Conservation (phyloP, 176 grass and related monocot species). For the Neostapfia colusana region DNA sequence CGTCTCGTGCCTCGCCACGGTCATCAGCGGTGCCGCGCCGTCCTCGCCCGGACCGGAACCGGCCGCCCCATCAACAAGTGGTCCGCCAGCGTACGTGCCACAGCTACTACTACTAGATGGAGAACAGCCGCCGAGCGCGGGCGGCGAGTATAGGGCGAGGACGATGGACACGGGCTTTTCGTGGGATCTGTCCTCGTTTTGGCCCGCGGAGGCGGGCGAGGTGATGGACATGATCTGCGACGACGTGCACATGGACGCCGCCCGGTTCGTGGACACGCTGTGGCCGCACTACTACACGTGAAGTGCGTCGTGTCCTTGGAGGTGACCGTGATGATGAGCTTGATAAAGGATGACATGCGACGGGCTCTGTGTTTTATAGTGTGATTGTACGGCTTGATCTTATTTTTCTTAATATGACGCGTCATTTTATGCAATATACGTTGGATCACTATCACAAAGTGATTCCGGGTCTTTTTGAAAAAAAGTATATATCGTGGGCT, state of each 20-base stretch:
- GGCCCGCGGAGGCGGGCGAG: neutral
- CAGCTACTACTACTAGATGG: neutral
- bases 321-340: no score
- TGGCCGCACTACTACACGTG: slow-evolving; percentile 5
- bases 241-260: neutral
- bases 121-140: neutral
- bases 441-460: no score
- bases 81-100: neutral
- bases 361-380: no score
- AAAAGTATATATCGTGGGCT: neutral
- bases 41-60: neutral
- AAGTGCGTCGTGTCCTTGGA: neutral
- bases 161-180: neutral
- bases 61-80: no score
- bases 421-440: no score
- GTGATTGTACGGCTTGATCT: no score
- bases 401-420: no score
- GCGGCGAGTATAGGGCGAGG: neutral
- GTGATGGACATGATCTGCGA: neutral
- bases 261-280: slow-evolving; percentile 6
- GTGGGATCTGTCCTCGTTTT: neutral
- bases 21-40: slow-evolving; percentile 19
- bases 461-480: no score
- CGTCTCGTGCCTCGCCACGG: slow-evolving; percentile 27
- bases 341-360: no score